Evolutionary conservation across 2,329 filamentous ascomycete species (phyloP), one percentile per base, ranked within the genome.

Genomic region (Talaromyces sp.): DNA sequence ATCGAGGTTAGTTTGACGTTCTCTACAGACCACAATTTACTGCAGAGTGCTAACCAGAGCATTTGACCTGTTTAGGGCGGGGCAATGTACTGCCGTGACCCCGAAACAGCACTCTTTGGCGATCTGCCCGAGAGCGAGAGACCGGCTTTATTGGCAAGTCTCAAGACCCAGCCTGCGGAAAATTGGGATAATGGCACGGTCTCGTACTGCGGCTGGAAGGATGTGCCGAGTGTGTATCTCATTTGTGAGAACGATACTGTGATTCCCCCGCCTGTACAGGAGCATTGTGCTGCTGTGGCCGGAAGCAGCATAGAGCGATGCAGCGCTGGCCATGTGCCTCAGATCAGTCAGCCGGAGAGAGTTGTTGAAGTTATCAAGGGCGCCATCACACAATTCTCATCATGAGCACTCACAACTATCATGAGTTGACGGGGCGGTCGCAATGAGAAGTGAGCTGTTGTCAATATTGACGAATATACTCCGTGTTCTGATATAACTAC

Each of bases 331-430:
- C 63, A 64, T 64, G 22, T 64, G 37, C 47, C 47, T 11, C 63
- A 54, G 27, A 24, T 64, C 45, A 60, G 63, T 37, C 63, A 64
- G 35, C 63, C 63, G 19, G 62, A 33, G 31, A 64, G 41, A 31
- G 63, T 64, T n/a, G 57, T 31, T 6, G 63, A 64, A 56, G 63
- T 64, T 33, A 60, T 64, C n/a, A 33, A 60, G 57, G 27, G 24
- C 7, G 57, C 63, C 37, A 24, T 47, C 24, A 22, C 45, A 13
- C 10, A 47, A 13, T 47, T 13, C 19, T 47, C 47, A 16, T 14
- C 22, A 50, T 50, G 19, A 24, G 11, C 6, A 13, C 16, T 50
- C 22, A 27, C 13, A 14, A 9, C 11, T 50, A 27, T 3, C 47
- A 14, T 8, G 47, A 27, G 6, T 8, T 50, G 47, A 50, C 8